Conservation (phyloP, 192 early-diverging fungal genomes). For the Endogone sp. region DNA sequence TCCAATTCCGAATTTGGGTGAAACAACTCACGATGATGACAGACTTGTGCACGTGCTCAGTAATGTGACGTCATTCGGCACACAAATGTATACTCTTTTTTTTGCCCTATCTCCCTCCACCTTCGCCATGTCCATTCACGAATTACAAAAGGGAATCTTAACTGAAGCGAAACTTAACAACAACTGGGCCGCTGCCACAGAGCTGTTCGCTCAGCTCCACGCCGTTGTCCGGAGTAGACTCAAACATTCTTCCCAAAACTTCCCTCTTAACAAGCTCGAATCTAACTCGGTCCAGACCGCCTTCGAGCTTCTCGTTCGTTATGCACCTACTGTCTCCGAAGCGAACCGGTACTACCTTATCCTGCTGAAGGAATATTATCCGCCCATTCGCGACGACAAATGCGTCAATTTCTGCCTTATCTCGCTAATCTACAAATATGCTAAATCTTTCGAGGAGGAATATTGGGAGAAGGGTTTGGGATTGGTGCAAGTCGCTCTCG, state of each 20-base stretch:
- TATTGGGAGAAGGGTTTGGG: background rate
- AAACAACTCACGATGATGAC: too few relatives aligned
- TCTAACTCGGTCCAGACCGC: background rate
- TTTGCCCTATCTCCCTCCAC: too few relatives aligned
- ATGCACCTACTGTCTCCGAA: conserved; percentile 1
- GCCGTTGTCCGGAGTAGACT: background rate
- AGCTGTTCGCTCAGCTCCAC: background rate
- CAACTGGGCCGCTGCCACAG: background rate
- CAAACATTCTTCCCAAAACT: too few relatives aligned
- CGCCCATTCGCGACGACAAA: background rate
- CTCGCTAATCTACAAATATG: background rate
- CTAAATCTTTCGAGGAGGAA: background rate
- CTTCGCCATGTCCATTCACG: background rate
- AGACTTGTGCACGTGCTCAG: too few relatives aligned
- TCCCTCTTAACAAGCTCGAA: background rate
- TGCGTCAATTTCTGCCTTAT: conserved; percentile 1
- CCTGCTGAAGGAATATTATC: background rate
- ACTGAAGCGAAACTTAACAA: background rate
- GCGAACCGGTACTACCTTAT: background rate
- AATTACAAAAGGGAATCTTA: background rate
- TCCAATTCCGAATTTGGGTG: too few relatives aligned
- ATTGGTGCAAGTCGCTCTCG: background rate
- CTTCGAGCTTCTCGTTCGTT: background rate
- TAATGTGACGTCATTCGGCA: too few relatives aligned
- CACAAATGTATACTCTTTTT: too few relatives aligned